Evolutionary conservation across 352 stramenopile species (phyloP).

Genomic region (Globisporangium recalcitrans): DNA sequence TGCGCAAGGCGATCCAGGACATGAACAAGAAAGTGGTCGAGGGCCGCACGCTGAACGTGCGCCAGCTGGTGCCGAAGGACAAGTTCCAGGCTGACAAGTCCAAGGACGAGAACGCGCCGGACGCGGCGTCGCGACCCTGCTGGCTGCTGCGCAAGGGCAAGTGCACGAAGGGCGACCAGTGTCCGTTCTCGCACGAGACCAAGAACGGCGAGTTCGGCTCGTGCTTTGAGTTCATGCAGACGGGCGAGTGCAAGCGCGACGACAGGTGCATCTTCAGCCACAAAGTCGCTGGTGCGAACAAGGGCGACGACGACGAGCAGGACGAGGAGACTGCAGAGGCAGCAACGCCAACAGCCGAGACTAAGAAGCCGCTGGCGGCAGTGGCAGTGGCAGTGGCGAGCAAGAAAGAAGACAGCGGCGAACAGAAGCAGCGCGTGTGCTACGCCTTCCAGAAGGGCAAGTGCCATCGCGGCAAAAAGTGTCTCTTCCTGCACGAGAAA

Average conservation of each 20-base stretch:
- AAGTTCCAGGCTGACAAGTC: constrained; percentile 51
- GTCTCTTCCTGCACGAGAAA: constrained; percentile 56
- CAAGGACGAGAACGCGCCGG: constrained; percentile 24
- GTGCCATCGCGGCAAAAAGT: constrained; percentile 69
- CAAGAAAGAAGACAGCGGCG: background rate
- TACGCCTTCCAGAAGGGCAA: constrained; percentile 74
- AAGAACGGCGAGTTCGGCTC: constrained; percentile 70
- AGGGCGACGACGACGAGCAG: background rate
- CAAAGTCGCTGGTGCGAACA: constrained; percentile 10
- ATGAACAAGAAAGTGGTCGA: constrained; percentile 76
- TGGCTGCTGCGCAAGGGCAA: constrained; percentile 78
- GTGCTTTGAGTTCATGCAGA: constrained; percentile 80
- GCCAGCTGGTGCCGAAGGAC: constrained; percentile 67
- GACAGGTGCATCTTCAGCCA: constrained; percentile 74
- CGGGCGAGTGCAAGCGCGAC: constrained; percentile 58
- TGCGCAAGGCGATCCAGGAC: constrained; percentile 63
- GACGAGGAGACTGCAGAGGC: constrained; percentile 8
- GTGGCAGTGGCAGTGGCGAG: background rate
- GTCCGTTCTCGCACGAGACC: constrained; percentile 70
- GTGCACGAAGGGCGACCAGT: constrained; percentile 62
- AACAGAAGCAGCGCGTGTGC: constrained; percentile 49
- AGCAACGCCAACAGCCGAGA: background rate
- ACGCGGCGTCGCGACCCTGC: constrained; percentile 46
- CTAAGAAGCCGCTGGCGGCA: background rate
- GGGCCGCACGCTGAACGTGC: constrained; percentile 69